Conservation (phyloP, 164 flowering plant species). For the Kingdonia uniflora region DNA sequence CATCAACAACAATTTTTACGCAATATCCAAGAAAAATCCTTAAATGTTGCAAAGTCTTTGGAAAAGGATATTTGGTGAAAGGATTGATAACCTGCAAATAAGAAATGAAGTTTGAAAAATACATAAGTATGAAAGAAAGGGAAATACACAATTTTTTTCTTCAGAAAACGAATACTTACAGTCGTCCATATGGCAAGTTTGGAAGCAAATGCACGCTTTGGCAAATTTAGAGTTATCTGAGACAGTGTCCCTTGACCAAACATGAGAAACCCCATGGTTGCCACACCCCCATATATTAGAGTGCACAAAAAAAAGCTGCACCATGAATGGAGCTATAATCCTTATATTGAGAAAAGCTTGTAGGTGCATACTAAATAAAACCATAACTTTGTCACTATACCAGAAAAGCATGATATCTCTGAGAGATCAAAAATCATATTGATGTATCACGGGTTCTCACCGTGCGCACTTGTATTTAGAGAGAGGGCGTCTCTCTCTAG, state of each 20-base stretch:
- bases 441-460: too few relatives aligned
- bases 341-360: background rate
- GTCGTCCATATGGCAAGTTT: slow-evolving; percentile 86
- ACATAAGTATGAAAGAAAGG: background rate
- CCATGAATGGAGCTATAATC: background rate
- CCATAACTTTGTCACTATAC: background rate
- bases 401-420: too few relatives aligned
- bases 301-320: slow-evolving; percentile 66
- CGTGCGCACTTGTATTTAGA: too few relatives aligned
- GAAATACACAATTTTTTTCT: too few relatives aligned
- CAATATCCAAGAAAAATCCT: background rate
- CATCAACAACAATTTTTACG: background rate
- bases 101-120: slow-evolving; percentile 8
- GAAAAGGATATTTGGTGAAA: slow-evolving; percentile 82
- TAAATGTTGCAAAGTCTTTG: too few relatives aligned
- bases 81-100: slow-evolving; percentile 77
- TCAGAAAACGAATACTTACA: slow-evolving; percentile 34
- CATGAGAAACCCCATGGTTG: slow-evolving; percentile 71
- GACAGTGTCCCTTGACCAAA: slow-evolving; percentile 72
- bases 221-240: slow-evolving; percentile 87
- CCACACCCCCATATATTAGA: slow-evolving; percentile 63
- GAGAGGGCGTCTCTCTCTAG: too few relatives aligned
- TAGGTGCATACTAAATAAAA: background rate
- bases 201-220: slow-evolving; percentile 38
- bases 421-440: too few relatives aligned